These are phyloP conservation scores for Centrapalus pauciflorus DNA, from an alignment of 129 eudicot species.

Conservation along the genomic window DNA sequence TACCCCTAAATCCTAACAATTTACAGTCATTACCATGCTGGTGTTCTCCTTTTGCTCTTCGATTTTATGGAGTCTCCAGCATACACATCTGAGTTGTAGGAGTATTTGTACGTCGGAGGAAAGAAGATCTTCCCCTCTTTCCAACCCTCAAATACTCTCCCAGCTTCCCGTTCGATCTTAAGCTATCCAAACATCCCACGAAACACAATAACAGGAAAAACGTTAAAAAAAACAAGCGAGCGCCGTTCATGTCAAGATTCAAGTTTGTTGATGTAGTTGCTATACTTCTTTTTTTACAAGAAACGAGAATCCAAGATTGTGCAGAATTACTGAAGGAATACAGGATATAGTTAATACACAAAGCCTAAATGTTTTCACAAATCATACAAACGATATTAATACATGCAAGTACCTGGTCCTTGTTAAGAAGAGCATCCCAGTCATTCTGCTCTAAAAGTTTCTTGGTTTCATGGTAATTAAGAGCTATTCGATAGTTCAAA, in stretches of 20 bases:
- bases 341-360: background rate
- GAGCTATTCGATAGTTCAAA: constrained; percentile 62
- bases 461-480: constrained; percentile 51
- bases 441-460: constrained; percentile 47
- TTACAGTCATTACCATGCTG: constrained; percentile 42
- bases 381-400: background rate
- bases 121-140: constrained; percentile 59
- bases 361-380: background rate
- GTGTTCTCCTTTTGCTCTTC: constrained; percentile 64
- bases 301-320: background rate
- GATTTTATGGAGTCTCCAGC: constrained; percentile 46
- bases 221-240: background rate
- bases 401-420: constrained; percentile 53
- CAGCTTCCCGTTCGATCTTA: constrained; percentile 56
- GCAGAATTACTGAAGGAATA: background rate
- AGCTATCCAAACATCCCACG: constrained; percentile 33
- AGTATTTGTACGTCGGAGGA: constrained; percentile 59
- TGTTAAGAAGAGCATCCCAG: constrained; percentile 60
- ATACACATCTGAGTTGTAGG: constrained; percentile 48
- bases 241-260: background rate
- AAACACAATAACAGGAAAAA: background rate
- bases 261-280: background rate
- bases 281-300: background rate
- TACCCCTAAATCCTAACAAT: background rate
- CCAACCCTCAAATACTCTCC: constrained; percentile 55